Base-by-base conservation (phyloP, 495 filamentous ascomycete genomes). In the Baudoinia panamericana region DNA sequence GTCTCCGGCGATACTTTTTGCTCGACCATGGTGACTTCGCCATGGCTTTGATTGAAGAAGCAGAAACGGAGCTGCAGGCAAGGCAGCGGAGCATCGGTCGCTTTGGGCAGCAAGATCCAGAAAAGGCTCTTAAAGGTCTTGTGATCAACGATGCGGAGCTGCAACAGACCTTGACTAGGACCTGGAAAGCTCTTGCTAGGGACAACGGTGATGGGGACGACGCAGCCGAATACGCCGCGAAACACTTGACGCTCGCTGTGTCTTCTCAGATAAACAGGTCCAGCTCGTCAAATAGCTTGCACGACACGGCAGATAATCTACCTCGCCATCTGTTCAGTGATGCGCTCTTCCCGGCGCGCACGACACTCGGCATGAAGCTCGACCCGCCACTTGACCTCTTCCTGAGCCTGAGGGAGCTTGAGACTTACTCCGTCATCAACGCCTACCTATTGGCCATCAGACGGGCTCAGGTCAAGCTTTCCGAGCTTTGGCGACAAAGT, bases 11-110 rank as follows among this genome's bases (percentile, higher is more conserved):
- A 35, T 95, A 93, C 56, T 81, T 94, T 50, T 69, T 97, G 8
- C 72, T 97, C 8, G 74, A 81, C 8, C 71, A 82, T 13, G 88
- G 90, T 8, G 90, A 95, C 55, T 97, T 97, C 58, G 84, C 84
- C 5, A 72, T 88, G 46, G 75, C 82, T 8, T 64, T 97, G 15
- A 82, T 90, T 1, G 70, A 77, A 23, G 81, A 93, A 63, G 84
- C 86, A 7, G 82, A 93, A 48, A 13, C 1, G 11, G 13, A 42
- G 20, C 70, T 93, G 17, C 56, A 63, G n/a, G 64, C 64, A 34
- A 62, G 69, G 20, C 64, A 66, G 37, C 59, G 58, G 15, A 55
- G 55, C 20, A 55, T 57, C 24, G 50, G 41, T 6, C 30, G 43
- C 1, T 27, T 43, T 8, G 22, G 46, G 25, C 48, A 46, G 39